These are phyloP conservation scores for Cydonia oblonga DNA, from an alignment of 331 rosid species.

Conservation along the genomic window DNA sequence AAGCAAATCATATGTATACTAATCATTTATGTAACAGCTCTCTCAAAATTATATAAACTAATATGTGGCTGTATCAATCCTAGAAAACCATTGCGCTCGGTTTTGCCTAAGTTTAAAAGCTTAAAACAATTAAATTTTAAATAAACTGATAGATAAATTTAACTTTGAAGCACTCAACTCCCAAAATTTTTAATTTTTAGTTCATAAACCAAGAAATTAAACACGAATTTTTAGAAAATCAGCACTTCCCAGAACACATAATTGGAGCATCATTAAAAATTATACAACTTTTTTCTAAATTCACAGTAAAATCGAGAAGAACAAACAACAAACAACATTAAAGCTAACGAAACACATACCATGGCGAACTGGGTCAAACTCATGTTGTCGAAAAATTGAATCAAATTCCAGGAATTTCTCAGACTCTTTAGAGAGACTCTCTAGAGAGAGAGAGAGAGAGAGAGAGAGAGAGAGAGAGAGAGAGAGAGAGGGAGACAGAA, in stretches of 20 bases:
- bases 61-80: too few species aligned
- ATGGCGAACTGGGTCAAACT: conserved; percentile 82
- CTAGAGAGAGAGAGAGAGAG: neutral
- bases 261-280: neutral
- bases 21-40: neutral
- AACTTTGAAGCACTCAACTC: conserved; percentile 6
- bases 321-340: neutral
- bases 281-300: neutral
- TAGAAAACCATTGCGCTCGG: too few species aligned
- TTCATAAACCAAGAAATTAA: neutral
- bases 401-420: neutral
- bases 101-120: too few species aligned
- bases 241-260: neutral
- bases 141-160: neutral
- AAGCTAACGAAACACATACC: conserved; percentile 33
- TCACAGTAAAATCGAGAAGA: neutral
- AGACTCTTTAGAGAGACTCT: neutral
- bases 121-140: neutral
- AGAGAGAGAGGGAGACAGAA: neutral
- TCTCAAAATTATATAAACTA: neutral
- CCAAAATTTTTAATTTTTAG: conserved; percentile 8
- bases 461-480: neutral
- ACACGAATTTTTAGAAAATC: neutral
- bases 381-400: conserved; percentile 14
- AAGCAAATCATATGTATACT: neutral